phyloP scores from a whole-genome alignment of 805 yeast genomes.

The Helenozyma rhizophorensis region DNA sequence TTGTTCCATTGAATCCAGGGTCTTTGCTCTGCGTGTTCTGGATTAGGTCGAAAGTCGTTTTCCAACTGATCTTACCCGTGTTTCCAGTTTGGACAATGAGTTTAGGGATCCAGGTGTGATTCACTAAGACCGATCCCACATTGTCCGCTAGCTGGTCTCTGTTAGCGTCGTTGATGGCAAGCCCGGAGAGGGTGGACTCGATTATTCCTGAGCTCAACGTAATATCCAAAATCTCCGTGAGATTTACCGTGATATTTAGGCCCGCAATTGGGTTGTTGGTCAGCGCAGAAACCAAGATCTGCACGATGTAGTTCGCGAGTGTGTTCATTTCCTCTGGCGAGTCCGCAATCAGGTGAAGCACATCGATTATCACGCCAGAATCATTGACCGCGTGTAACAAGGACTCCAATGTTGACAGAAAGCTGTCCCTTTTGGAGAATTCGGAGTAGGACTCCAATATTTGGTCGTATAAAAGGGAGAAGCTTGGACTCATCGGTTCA shows the following conservation, averaged over 20 bases:
- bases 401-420: conserved; percentile 6
- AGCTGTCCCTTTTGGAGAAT: conserved; percentile 7
- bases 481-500: conserved; percentile 11
- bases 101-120: conserved; percentile 27
- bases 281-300: conserved; percentile 10
- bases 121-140: conserved; percentile 23
- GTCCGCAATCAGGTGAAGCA: conserved; percentile 28
- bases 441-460: conserved; percentile 1
- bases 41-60: conserved; percentile 26
- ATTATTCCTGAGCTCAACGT: conserved; percentile 27
- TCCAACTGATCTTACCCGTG: conserved; percentile 26
- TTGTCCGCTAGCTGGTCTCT: conserved; percentile 20
- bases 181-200: conserved; percentile 18
- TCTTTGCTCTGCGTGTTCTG: conserved; percentile 26
- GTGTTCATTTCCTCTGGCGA: conserved; percentile 26
- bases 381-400: conserved; percentile 18
- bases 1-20: conserved; percentile 16
- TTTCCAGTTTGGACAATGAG: conserved; percentile 30
- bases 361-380: conserved; percentile 21
- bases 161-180: conserved; percentile 28
- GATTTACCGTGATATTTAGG: conserved; percentile 21
- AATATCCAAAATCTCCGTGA: conserved; percentile 16
- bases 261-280: conserved; percentile 10
- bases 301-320: conserved; percentile 19
- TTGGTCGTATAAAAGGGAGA: conserved; percentile 5